Conservation (phyloP, 345 rosid genomes). For the Geranium rotundifolium region DNA sequence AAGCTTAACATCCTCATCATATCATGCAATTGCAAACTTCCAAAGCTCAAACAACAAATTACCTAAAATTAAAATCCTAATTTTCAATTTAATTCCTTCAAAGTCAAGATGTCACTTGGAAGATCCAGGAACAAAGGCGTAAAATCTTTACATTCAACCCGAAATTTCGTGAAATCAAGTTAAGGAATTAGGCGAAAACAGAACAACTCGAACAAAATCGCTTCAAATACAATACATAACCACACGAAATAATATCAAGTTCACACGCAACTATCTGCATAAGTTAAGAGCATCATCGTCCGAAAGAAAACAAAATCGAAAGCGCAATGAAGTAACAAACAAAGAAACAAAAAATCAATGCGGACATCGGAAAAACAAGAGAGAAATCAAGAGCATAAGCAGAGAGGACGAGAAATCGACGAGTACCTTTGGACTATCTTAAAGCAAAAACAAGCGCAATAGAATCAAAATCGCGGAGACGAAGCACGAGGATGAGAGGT, state of each 20-base stretch:
- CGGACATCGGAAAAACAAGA: neutral
- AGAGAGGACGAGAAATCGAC: neutral
- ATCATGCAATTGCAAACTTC: no score
- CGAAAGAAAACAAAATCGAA: neutral
- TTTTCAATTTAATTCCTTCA: neutral
- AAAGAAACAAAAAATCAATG: neutral
- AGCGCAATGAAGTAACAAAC: neutral
- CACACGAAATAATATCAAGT: neutral
- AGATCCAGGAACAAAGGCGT: neutral
- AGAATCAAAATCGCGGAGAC: neutral
- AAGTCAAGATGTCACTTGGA: neutral
- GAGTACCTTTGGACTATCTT: neutral
- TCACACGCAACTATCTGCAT: neutral
- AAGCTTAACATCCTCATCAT: no score
- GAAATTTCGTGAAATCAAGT: neutral
- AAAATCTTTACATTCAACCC: neutral
- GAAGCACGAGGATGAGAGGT: neutral
- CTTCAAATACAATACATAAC: neutral
- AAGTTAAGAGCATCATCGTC: neutral
- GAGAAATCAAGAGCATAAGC: neutral
- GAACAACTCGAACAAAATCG: neutral
- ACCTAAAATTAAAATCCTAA: no score
- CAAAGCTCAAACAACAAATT: no score
- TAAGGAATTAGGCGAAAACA: neutral
- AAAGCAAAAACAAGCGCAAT: neutral